Percentiles rank a stretch among this genome's conserved stretches.
Conservation (phyloP, 176 grass and related monocot species). For the Microstegium vimineum region DNA sequence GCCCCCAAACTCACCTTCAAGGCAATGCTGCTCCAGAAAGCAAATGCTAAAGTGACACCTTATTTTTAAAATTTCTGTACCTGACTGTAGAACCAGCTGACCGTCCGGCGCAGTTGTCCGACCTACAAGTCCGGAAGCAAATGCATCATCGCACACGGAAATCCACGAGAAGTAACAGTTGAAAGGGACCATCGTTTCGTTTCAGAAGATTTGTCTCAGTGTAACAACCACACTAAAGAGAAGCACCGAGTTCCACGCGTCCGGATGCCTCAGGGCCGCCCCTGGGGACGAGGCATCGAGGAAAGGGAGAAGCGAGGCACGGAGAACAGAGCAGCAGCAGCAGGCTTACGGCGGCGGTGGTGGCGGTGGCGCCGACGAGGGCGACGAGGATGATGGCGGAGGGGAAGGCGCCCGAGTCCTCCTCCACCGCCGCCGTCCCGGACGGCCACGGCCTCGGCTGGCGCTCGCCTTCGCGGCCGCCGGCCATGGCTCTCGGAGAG, state of each 20-base stretch:
- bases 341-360: constrained; percentile 41
- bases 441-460: not conserved
- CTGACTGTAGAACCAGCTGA: constrained; percentile 61
- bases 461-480: constrained; percentile 12
- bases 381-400: constrained; percentile 33
- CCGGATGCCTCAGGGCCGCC: not conserved
- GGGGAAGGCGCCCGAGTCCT: constrained; percentile 15
- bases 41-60: not conserved
- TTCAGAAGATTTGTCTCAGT: not conserved
- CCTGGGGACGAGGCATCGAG: not conserved
- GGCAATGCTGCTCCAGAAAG: not conserved
- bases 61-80: constrained; percentile 11
- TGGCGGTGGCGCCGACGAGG: constrained; percentile 48
- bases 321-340: not conserved
- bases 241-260: not conserved
- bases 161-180: not conserved
- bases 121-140: constrained; percentile 26
- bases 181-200: not conserved
- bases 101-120: constrained; percentile 47
- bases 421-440: not conserved
- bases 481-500: constrained; percentile 7
- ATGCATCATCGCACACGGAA: not conserved
- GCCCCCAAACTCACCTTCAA: not conserved
- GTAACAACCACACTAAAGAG: not conserved
- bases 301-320: not conserved